Evolutionary conservation across 306 rosid genomes (phyloP).

Genomic region (Ochetophila trinervis): DNA sequence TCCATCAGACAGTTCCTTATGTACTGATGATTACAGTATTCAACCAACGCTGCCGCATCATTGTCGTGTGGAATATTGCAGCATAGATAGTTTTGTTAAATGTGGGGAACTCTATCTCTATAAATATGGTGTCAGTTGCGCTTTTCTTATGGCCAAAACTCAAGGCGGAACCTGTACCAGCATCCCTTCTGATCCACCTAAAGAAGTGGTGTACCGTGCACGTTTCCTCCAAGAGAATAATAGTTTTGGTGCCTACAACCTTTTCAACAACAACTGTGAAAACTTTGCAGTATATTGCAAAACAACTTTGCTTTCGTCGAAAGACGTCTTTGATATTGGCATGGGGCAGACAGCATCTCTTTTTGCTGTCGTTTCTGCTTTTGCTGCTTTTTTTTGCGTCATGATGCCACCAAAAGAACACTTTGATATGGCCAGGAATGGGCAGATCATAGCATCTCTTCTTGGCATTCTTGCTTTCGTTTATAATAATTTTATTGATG

Average conservation of each 20-base stretch:
- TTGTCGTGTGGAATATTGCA: conserved; percentile 50
- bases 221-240: conserved; percentile 41
- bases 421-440: conserved; percentile 40
- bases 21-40: too few species aligned
- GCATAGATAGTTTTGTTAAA: conserved; percentile 59
- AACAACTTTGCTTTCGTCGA: conserved; percentile 67
- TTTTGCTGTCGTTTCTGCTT: conserved; percentile 40
- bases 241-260: conserved; percentile 59
- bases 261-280: conserved; percentile 67
- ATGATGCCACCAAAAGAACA: conserved; percentile 31
- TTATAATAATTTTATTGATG: neutral
- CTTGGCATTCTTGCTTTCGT: neutral
- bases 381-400: conserved; percentile 32
- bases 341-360: conserved; percentile 55
- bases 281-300: conserved; percentile 81
- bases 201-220: conserved; percentile 49
- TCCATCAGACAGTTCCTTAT: too few species aligned
- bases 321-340: conserved; percentile 28
- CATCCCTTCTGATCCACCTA: conserved; percentile 30
- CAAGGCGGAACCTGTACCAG: conserved; percentile 75
- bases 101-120: conserved; percentile 51
- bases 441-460: conserved; percentile 41
- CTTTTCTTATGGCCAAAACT: conserved; percentile 49
- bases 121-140: conserved; percentile 43
- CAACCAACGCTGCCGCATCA: too few species aligned